Evolutionary conservation across 352 stramenopile genomes (phyloP).

Genomic region (Blastocystis sp.): DNA sequence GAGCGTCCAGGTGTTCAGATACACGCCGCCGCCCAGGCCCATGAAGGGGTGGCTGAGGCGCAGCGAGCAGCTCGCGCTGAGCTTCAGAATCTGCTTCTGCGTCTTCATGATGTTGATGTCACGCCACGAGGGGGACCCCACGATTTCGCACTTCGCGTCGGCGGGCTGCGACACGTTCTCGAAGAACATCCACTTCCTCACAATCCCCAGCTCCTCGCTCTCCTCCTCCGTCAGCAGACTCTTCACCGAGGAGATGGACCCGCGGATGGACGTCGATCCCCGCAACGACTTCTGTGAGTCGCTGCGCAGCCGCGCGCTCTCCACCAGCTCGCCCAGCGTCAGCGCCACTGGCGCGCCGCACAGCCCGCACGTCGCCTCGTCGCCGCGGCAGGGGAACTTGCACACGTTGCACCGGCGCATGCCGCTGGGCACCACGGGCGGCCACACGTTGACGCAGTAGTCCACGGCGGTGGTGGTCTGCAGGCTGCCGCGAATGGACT

Average conservation of each 20-base stretch:
- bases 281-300: neutral
- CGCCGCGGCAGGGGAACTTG: slow-evolving; percentile 6
- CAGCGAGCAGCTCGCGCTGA: neutral
- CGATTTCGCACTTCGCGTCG: slow-evolving; percentile 19
- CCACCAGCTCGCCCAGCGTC: slow-evolving; percentile 32
- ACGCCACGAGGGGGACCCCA: slow-evolving; percentile 3
- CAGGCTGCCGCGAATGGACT: slow-evolving; percentile 25
- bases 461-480: neutral
- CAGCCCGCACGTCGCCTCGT: slow-evolving; percentile 10
- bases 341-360: neutral
- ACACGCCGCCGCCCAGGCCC: slow-evolving; percentile 29
- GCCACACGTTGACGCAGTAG: slow-evolving; percentile 54
- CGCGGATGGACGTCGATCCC: neutral
- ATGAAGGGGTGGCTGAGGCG: slow-evolving; percentile 13
- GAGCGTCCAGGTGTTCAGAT: slow-evolving; percentile 59
- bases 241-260: neutral
- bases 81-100: slow-evolving; percentile 39
- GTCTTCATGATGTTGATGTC: slow-evolving; percentile 32
- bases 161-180: slow-evolving; percentile 6
- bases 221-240: neutral
- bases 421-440: slow-evolving; percentile 3
- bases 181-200: slow-evolving; percentile 63
- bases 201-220: neutral
- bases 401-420: slow-evolving; percentile 65
- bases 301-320: neutral